These are phyloP conservation scores for Ashbya aceris DNA, from an alignment of 1,139 yeast genomes.

Conservation along the genomic window DNA sequence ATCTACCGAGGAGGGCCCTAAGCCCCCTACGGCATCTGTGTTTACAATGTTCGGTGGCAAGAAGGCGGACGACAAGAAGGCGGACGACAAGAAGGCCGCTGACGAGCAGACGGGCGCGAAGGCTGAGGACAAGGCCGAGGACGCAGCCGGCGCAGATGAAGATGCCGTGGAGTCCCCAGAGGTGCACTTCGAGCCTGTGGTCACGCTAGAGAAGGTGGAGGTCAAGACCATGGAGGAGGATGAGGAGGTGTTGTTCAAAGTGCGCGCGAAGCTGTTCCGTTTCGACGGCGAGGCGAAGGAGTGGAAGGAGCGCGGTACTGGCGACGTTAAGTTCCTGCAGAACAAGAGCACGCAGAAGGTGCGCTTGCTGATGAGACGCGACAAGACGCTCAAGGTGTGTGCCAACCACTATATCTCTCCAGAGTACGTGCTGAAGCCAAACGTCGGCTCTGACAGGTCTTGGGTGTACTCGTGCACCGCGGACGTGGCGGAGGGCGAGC, in stretches of 20 bases:
- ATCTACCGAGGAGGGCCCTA: conserved; percentile 17
- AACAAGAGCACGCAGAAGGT: conserved; percentile 75
- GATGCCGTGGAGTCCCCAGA: conserved; percentile 88
- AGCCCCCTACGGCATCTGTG: conserved; percentile 64
- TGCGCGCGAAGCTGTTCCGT: conserved; percentile 90
- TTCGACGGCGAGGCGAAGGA: conserved; percentile 76
- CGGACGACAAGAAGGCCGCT: conserved; percentile 33
- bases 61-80: conserved; percentile 48
- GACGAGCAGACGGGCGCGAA: conserved; percentile 26
- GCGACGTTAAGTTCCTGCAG: conserved; percentile 91
- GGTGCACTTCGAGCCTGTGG: conserved; percentile 94
- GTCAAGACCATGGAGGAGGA: conserved; percentile 96
- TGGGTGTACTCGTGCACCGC: conserved; percentile 97
- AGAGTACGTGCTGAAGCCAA: conserved; percentile 79
- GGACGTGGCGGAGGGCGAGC: conserved; percentile 89
- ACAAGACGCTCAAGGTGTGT: conserved; percentile 93
- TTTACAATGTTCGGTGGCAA: conserved; percentile 89
- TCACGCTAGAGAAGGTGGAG: conserved; percentile 88
- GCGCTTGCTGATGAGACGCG: conserved; percentile 96
- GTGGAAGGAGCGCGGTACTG: conserved; percentile 99
- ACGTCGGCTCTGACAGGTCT: conserved; percentile 94
- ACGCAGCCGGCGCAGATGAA: conserved; percentile 32
- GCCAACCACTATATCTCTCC: conserved; percentile 90
- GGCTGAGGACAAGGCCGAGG: conserved; percentile 29
- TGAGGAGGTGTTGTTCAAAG: conserved; percentile 81